These are phyloP conservation scores for Typha latifolia DNA, from an alignment of 176 grass and related monocot genomes.

Conservation along the genomic window DNA sequence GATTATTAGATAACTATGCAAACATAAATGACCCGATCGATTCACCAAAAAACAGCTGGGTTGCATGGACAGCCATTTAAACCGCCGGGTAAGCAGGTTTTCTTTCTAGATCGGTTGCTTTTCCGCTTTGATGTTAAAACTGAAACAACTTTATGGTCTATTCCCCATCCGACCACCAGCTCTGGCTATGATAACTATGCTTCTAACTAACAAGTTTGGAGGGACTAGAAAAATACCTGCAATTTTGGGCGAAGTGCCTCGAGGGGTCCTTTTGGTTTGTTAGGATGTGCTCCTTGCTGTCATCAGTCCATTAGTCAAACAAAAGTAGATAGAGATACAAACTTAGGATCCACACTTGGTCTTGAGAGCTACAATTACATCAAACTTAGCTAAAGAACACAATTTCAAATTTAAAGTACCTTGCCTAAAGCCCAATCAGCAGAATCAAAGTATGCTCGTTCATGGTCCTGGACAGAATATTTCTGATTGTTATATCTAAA, in stretches of 20 bases:
- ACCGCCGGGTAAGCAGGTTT: too few species aligned
- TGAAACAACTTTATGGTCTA: background rate
- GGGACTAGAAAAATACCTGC: conserved; percentile 30
- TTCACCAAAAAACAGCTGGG: too few species aligned
- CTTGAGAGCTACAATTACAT: background rate
- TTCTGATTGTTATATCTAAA: background rate
- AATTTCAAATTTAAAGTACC: conserved; percentile 25
- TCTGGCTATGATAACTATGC: too few species aligned
- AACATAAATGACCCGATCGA: too few species aligned
- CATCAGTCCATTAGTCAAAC: conserved; percentile 12
- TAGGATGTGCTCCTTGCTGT: conserved; percentile 74
- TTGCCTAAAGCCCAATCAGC: conserved; percentile 98
- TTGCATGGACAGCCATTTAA: too few species aligned
- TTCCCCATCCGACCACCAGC: background rate
- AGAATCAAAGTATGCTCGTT: conserved; percentile 93
- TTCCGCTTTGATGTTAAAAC: too few species aligned
- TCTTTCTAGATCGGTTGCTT: too few species aligned
- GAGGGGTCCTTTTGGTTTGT: conserved; percentile 79
- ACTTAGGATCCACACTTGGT: background rate
- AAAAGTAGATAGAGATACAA: conserved; percentile 8
- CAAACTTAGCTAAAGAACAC: background rate
- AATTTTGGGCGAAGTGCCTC: conserved; percentile 92
- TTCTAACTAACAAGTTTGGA: background rate
- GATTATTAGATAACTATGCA: too few species aligned
- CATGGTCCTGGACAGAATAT: conserved; percentile 63